A percentile compares a stretch with the other conserved stretches of the same genome.
phyloP scores from a whole-genome alignment of 2,329 filamentous ascomycete genomes.

The Lasiodiplodia theobromae region DNA sequence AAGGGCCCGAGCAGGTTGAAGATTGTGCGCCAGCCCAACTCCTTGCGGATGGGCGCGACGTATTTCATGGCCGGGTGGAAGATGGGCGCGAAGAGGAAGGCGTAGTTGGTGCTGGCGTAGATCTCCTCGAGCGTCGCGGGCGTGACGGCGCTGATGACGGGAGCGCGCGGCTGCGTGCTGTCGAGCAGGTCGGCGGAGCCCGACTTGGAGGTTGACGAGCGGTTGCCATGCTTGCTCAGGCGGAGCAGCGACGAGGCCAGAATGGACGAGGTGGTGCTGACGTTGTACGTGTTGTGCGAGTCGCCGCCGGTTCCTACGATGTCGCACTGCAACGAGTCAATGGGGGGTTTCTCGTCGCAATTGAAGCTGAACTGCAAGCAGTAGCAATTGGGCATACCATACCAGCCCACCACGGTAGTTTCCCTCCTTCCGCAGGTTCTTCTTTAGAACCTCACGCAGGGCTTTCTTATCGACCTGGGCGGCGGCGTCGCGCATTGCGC shows the following conservation, averaged over 20 bases:
- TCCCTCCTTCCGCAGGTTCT: slow-evolving; percentile 70
- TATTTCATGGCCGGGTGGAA: slow-evolving; percentile 96
- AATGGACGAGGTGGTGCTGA: slow-evolving; percentile 94
- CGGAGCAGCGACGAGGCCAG: slow-evolving; percentile 84
- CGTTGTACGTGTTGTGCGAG: slow-evolving; percentile 97
- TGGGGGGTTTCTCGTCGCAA: too few relatives aligned
- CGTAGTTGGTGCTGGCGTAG: slow-evolving; percentile 85
- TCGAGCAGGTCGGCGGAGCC: slow-evolving; percentile 92
- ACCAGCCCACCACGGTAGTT: slow-evolving; percentile 84
- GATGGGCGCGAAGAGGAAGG: slow-evolving; percentile 92
- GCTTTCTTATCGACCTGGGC: slow-evolving; percentile 71
- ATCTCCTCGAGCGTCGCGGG: slow-evolving; percentile 74
- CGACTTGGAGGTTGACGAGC: slow-evolving; percentile 92
- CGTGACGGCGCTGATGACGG: slow-evolving; percentile 75
- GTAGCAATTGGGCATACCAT: slow-evolving; percentile 47
- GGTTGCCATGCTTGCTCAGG: slow-evolving; percentile 94
- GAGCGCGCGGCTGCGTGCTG: slow-evolving; percentile 74
- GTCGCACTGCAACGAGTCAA: slow-evolving; percentile 66
- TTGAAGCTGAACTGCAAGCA: background rate
- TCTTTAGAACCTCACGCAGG: slow-evolving; percentile 67
- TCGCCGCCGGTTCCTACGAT: slow-evolving; percentile 98
- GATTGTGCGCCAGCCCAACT: slow-evolving; percentile 92
- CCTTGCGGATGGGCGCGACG: slow-evolving; percentile 82
- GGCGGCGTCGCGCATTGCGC: slow-evolving; percentile 82
- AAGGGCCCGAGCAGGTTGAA: slow-evolving; percentile 97